Evolutionary conservation across 805 yeast species (phyloP).

Genomic region (Wickerhamomyces tratensis): DNA sequence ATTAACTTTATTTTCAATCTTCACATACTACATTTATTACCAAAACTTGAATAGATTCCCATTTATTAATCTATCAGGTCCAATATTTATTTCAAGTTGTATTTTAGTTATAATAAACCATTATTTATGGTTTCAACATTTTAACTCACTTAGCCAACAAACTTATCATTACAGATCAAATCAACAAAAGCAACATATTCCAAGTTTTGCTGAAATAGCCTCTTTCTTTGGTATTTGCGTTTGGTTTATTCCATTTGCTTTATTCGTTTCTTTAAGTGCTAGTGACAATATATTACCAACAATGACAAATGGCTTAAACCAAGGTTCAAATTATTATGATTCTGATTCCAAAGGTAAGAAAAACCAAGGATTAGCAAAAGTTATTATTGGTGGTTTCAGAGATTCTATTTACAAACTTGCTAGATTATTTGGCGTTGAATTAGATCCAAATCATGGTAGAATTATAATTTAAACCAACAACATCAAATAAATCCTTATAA

Average conservation of each 20-base stretch:
- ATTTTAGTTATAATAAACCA: slow-evolving; percentile 71
- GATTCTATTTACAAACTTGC: slow-evolving; percentile 34
- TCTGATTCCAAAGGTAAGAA: slow-evolving; percentile 24
- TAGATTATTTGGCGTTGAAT: slow-evolving; percentile 55
- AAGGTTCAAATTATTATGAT: slow-evolving; percentile 19
- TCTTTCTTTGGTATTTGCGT: slow-evolving; percentile 89
- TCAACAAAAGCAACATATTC: slow-evolving; percentile 51
- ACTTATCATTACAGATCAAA: slow-evolving; percentile 59
- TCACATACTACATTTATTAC: slow-evolving; percentile 62
- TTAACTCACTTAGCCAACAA: slow-evolving; percentile 52
- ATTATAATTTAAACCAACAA: slow-evolving; percentile 17
- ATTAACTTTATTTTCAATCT: slow-evolving; percentile 56
- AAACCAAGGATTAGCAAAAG: slow-evolving; percentile 63
- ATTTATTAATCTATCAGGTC: slow-evolving; percentile 63
- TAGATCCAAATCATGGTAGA: slow-evolving; percentile 47
- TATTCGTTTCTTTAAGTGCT: slow-evolving; percentile 87
- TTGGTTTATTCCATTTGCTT: slow-evolving; percentile 90
- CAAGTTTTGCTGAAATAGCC: slow-evolving; percentile 81
- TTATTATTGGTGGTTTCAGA: slow-evolving; percentile 44
- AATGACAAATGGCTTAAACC: slow-evolving; percentile 17
- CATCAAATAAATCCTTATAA: too few species aligned
- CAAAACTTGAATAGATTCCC: slow-evolving; percentile 81
- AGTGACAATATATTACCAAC: slow-evolving; percentile 81
- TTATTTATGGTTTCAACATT: slow-evolving; percentile 81
- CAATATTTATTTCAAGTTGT: slow-evolving; percentile 63